Evolutionary conservation across 495 filamentous ascomycete species (phyloP).

Genomic region (Neurospora sp.): DNA sequence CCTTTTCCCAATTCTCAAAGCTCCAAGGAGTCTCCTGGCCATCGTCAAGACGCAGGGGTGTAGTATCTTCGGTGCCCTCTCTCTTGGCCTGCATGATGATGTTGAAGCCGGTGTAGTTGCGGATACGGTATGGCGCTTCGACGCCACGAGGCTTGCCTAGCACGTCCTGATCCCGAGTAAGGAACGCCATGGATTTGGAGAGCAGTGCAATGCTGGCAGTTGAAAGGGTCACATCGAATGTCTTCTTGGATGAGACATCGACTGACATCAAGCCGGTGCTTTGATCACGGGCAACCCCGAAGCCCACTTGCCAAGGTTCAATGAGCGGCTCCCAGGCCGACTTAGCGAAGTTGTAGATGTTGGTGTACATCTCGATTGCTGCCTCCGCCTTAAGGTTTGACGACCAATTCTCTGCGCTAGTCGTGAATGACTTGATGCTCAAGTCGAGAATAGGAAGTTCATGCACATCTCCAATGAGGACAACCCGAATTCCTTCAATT

Average conservation of each 20-base stretch:
- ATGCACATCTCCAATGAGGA: slow-evolving; percentile 90
- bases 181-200: slow-evolving; percentile 85
- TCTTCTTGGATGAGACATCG: slow-evolving; percentile 79
- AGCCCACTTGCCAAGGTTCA: slow-evolving; percentile 90
- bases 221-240: slow-evolving; percentile 83
- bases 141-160: slow-evolving; percentile 84
- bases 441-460: slow-evolving; percentile 90
- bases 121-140: slow-evolving; percentile 86
- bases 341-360: slow-evolving; percentile 98
- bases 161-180: slow-evolving; percentile 83
- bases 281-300: slow-evolving; percentile 74
- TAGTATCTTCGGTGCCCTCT: slow-evolving; percentile 42
- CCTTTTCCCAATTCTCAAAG: slow-evolving; percentile 89
- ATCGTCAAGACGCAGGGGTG: slow-evolving; percentile 72
- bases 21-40: slow-evolving; percentile 91
- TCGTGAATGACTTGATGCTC: slow-evolving; percentile 82
- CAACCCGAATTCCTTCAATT: slow-evolving; percentile 80
- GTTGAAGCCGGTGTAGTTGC: slow-evolving; percentile 92
- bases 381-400: slow-evolving; percentile 78
- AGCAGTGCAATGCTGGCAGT: slow-evolving; percentile 88
- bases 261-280: slow-evolving; percentile 68
- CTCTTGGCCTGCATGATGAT: slow-evolving; percentile 72
- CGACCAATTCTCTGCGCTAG: slow-evolving; percentile 83
- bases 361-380: slow-evolving; percentile 83
- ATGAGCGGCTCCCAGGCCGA: slow-evolving; percentile 96